These are phyloP conservation scores for Colletotrichum tabaci DNA, from an alignment of 2,329 filamentous ascomycete genomes.

Conservation along the genomic window DNA sequence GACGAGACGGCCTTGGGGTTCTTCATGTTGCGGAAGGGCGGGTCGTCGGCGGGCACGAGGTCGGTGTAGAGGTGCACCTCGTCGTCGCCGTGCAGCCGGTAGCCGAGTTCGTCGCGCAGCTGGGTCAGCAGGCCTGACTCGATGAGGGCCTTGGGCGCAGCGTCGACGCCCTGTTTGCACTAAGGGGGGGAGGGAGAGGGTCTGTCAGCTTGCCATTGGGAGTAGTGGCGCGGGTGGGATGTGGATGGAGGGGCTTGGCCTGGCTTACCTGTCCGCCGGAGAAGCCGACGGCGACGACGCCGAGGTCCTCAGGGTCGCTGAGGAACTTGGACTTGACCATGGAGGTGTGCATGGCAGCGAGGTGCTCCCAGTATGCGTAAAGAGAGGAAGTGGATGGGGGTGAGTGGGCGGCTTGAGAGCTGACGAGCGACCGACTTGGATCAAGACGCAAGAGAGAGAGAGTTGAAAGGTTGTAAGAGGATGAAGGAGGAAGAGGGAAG, in stretches of 20 bases:
- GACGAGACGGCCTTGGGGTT: slow-evolving; percentile 88
- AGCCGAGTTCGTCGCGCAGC: slow-evolving; percentile 87
- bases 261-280: slow-evolving; percentile 89
- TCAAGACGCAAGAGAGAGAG: not conserved
- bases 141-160: slow-evolving; percentile 90
- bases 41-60: slow-evolving; percentile 79
- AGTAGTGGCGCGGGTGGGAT: not conserved
- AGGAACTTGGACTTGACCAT: slow-evolving; percentile 82
- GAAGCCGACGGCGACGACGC: slow-evolving; percentile 95
- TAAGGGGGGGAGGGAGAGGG: slow-evolving; percentile 54
- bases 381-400: not conserved
- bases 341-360: slow-evolving; percentile 64
- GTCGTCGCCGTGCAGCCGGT: slow-evolving; percentile 88
- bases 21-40: slow-evolving; percentile 93
- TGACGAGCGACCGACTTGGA: slow-evolving; percentile 4
- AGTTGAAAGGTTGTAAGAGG: not conserved
- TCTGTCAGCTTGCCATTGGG: not conserved
- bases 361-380: not conserved
- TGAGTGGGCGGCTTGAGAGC: not conserved
- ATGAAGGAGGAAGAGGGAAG: not conserved
- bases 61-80: slow-evolving; percentile 86
- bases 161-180: slow-evolving; percentile 94
- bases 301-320: slow-evolving; percentile 82
- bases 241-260: not conserved
- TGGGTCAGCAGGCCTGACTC: slow-evolving; percentile 88